Base-by-base conservation (phyloP, 2,329 filamentous ascomycete genomes). In the Penicillium sp. region DNA sequence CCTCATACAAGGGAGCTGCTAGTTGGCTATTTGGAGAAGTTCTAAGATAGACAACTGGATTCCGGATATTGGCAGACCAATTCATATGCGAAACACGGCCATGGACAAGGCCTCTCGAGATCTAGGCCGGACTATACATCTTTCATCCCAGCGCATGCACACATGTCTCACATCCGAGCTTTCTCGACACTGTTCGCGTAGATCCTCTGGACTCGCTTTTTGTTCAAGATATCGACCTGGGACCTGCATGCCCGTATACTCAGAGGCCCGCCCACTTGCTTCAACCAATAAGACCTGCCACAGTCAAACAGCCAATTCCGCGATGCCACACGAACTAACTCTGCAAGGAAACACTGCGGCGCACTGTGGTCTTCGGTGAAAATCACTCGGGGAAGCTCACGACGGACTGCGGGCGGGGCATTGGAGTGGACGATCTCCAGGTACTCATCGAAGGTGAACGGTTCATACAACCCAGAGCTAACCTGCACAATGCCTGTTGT, bases 221-320 rank as follows among this genome's bases (percentile, higher is more conserved):
- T 18, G 28, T 57, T 57, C 11, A 61, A 25, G 10, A 32, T 41
- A 28, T 62, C 54, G 18, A 47, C 52, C 32, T 61, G 48, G 27
- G 47, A 41, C 31, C 51, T 55, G 33, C 57, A 58, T 11, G 44
- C 43, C 8, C 47, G 42, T 8, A 63, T 44, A 39, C 52, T 60
- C 39, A 63, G 46, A 4, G 59, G 57, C 0, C 60, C 60, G 4
- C 54, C 47, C 4, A 61, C 44, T 23, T 60, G 56, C 19, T 55
- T 59, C 28, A 63, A 32, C 60, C 60, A 63, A 34, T 60, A 62
- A 6, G 59, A 62, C 21, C 56, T 46, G 7, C 60, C 54, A 33
- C 60, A 63, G 34, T 63, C 57, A 39, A 63, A 63, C 6, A 53
- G 4, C 60, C 60, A 63, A 35, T 62, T 57, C 2, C 60, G 53